Conservation (phyloP, 495 filamentous ascomycete genomes). For the Aspergillus cristatus region DNA sequence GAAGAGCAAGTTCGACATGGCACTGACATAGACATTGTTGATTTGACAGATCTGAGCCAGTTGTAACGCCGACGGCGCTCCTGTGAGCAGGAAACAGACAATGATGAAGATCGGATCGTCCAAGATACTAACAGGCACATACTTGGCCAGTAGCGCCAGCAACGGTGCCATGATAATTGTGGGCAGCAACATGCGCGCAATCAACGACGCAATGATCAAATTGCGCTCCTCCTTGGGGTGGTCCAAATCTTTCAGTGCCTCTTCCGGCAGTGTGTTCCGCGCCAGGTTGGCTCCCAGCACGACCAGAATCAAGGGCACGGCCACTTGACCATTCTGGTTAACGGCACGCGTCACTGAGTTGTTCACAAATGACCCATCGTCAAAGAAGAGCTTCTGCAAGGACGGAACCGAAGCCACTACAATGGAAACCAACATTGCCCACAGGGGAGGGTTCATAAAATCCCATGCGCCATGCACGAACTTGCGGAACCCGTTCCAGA, state of each 20-base stretch:
- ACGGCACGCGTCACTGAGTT: slow-evolving; percentile 90
- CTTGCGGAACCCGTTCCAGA: slow-evolving; percentile 30
- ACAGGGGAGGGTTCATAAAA: slow-evolving; percentile 97
- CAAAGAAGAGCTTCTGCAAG: slow-evolving; percentile 79
- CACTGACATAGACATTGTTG: slow-evolving; percentile 87
- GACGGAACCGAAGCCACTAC: slow-evolving; percentile 82
- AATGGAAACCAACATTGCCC: slow-evolving; percentile 89
- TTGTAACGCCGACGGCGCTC: slow-evolving; percentile 89
- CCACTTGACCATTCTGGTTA: slow-evolving; percentile 75
- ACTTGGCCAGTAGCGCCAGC: slow-evolving; percentile 84
- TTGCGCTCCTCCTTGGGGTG: slow-evolving; percentile 62
- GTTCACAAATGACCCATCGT: slow-evolving; percentile 78
- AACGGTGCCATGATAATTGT: slow-evolving; percentile 91
- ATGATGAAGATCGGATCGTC: slow-evolving; percentile 98
- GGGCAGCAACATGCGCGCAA: slow-evolving; percentile 88
- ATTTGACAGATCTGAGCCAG: slow-evolving; percentile 98
- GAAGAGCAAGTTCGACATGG: slow-evolving; percentile 88
- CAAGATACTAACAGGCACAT: slow-evolving; percentile 83
- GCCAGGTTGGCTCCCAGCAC: slow-evolving; percentile 91
- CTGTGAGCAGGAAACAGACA: slow-evolving; percentile 91
- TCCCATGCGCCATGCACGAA: slow-evolving; percentile 66
- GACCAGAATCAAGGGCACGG: slow-evolving; percentile 92
- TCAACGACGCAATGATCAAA: slow-evolving; percentile 73
- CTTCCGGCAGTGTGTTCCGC: slow-evolving; percentile 55
- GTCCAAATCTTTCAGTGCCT: slow-evolving; percentile 45